A percentile compares a stretch with the other conserved stretches of the same genome.
These are phyloP conservation scores for Russula griseocarnosa DNA, from an alignment of 768 basidiomycete species.

Conservation along the genomic window DNA sequence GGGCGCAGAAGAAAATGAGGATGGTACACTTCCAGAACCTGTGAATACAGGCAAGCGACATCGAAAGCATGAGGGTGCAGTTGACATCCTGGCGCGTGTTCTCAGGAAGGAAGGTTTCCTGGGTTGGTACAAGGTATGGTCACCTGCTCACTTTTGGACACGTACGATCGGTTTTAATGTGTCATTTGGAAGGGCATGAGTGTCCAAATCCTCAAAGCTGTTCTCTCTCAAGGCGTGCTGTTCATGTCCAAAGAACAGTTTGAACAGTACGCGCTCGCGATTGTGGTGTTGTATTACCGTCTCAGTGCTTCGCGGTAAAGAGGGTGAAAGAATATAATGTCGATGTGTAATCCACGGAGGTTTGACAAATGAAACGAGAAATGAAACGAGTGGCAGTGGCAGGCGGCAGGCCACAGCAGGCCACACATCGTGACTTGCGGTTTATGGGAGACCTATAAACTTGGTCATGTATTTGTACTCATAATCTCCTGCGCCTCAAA, in stretches of 20 bases:
- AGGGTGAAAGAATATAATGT: neutral
- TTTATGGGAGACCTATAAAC: neutral
- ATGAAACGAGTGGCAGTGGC: too few relatives aligned
- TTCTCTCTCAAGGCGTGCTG: constrained; percentile 88
- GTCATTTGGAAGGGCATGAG: constrained; percentile 73
- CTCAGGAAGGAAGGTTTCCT: constrained; percentile 71
- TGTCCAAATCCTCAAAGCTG: constrained; percentile 94
- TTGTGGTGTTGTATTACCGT: constrained; percentile 49
- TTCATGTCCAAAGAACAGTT: constrained; percentile 99
- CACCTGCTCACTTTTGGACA: constrained; percentile 7
- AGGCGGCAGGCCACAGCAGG: too few relatives aligned
- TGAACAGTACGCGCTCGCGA: constrained; percentile 76
- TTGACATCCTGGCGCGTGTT: constrained; percentile 69
- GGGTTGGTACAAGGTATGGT: constrained; percentile 92
- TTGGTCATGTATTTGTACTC: neutral
- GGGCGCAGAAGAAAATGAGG: constrained; percentile 46
- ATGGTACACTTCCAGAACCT: constrained; percentile 37
- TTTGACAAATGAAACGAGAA: too few relatives aligned
- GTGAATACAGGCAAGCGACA: constrained; percentile 37
- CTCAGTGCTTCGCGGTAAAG: neutral
- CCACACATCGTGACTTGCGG: too few relatives aligned
- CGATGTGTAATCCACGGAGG: too few relatives aligned
- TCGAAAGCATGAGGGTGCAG: constrained; percentile 60
- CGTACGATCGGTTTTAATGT: neutral
- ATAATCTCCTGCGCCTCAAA: neutral